Conservation (phyloP, 352 stramenopile species). For the Globisporangium cylindrosporum region DNA sequence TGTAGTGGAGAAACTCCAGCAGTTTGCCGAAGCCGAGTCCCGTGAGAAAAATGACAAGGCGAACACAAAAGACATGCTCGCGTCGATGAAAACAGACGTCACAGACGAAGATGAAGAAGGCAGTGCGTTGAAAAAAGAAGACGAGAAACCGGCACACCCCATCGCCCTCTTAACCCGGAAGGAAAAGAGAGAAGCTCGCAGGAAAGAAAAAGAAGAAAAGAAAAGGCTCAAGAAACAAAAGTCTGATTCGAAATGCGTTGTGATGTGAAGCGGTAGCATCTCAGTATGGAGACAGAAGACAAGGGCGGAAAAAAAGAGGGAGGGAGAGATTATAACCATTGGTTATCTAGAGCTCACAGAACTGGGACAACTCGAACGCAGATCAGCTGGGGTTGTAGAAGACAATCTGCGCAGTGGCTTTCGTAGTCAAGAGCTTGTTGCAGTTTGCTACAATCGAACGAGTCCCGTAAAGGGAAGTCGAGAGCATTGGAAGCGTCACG, state of each 20-base stretch:
- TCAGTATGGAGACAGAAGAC: neutral
- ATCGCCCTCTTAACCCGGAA: neutral
- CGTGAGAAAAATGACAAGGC: neutral
- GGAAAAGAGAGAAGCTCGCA: neutral
- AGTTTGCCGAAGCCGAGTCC: constrained; percentile 8
- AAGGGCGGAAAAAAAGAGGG: neutral
- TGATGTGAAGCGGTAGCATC: neutral
- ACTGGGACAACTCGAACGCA: no score
- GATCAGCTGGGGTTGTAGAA: no score
- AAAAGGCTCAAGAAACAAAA: neutral
- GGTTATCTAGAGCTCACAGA: no score
- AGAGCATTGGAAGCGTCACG: no score
- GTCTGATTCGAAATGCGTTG: neutral
- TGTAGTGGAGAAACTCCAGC: neutral
- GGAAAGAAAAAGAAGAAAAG: neutral
- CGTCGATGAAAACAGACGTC: neutral
- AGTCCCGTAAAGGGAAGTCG: no score
- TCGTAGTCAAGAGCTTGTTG: no score
- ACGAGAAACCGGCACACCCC: neutral
- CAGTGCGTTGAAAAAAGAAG: neutral
- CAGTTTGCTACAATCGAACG: no score
- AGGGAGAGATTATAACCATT: no score
- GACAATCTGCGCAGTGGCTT: no score
- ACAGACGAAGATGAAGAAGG: neutral
- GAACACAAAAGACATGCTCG: neutral